Evolutionary conservation across 2,329 filamentous ascomycete species (phyloP), one percentile per base, ranked within the genome.

Genomic region (Tolypocladium guangdongense): DNA sequence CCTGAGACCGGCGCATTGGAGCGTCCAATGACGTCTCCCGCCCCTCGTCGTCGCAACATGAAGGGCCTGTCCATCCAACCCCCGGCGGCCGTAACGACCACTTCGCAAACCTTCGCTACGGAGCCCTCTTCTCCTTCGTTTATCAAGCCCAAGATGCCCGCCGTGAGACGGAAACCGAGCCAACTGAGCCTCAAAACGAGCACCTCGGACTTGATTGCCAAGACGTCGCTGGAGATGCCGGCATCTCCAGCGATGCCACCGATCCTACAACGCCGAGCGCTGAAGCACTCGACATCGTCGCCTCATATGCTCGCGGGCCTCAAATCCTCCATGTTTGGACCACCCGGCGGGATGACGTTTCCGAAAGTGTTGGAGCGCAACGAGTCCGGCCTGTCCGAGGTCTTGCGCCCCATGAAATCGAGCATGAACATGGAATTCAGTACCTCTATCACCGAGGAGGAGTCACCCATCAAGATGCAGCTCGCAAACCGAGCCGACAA

Each of bases 41-140:
- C 82, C 4, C 84, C 84, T 1, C 78, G 86, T 62, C 85, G 87
- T n/a, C 84, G 87, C 54, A 93, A 93, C 64, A 85, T 90, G 71
- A 93, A 93, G 70, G 88, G 88, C 39, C 76, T 93, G 5, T 90
- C 87, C 2, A 87, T 93, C 47, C 87, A 91, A 62, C 83, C 78
- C 52, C 85, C 74, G 0, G 74, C 78, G 49, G 70, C 69, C 12
- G 64, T 69, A 49, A 70, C 71, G 38, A 69, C 75, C 10, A 71
- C 77, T 62, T 66, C 78, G 59, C 69, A 75, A 11, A 71, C 74
- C 1, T 69, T 81, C 52, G 73, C 78, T 12, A 82, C 84, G 0
- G 86, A 88, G 41, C 86, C 88, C 7, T 76, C 82, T 2, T 88
- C 86, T 2, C 86, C 87, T 4, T 82, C 82, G 2, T 93, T 93